Conservation (phyloP, 2,329 filamentous ascomycete genomes). For the Acrocalymma vagum region DNA sequence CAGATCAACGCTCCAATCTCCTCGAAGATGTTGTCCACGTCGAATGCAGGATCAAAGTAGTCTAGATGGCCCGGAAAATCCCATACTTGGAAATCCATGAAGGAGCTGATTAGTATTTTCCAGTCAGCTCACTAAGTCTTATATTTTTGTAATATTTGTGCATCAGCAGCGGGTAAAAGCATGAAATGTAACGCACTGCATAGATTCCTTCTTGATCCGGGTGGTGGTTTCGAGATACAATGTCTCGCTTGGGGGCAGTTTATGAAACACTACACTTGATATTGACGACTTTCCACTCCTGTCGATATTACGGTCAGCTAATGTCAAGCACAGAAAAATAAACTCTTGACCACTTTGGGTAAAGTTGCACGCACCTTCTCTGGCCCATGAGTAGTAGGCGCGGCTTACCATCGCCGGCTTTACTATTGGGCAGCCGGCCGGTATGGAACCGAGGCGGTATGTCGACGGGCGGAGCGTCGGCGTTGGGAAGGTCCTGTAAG, state of each 20-base stretch:
- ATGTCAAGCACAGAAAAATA: neutral
- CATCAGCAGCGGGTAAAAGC: too few species aligned
- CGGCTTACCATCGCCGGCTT: slow-evolving; percentile 73
- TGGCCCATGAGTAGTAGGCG: slow-evolving; percentile 94
- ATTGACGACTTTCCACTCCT: slow-evolving; percentile 99
- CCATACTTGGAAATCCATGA: slow-evolving; percentile 99
- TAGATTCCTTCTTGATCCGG: slow-evolving; percentile 90
- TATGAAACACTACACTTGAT: slow-evolving; percentile 98
- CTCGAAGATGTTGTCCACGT: slow-evolving; percentile 92
- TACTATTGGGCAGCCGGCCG: slow-evolving; percentile 56
- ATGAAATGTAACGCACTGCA: too few species aligned
- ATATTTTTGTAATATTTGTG: neutral
- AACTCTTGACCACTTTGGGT: too few species aligned
- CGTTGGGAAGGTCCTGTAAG: slow-evolving; percentile 52
- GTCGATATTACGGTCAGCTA: slow-evolving; percentile 24
- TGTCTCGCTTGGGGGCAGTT: slow-evolving; percentile 94
- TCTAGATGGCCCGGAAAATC: slow-evolving; percentile 96
- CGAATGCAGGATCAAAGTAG: slow-evolving; percentile 87
- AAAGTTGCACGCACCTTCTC: slow-evolving; percentile 80
- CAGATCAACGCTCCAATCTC: slow-evolving; percentile 95
- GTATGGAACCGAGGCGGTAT: slow-evolving; percentile 51
- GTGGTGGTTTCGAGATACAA: slow-evolving; percentile 95
- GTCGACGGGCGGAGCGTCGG: slow-evolving; percentile 48
- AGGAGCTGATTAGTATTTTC: slow-evolving; percentile 69
- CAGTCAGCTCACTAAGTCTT: slow-evolving; percentile 7